Conservation (phyloP, 169 alveolate species). For the Cryptosporidium ryanae region DNA sequence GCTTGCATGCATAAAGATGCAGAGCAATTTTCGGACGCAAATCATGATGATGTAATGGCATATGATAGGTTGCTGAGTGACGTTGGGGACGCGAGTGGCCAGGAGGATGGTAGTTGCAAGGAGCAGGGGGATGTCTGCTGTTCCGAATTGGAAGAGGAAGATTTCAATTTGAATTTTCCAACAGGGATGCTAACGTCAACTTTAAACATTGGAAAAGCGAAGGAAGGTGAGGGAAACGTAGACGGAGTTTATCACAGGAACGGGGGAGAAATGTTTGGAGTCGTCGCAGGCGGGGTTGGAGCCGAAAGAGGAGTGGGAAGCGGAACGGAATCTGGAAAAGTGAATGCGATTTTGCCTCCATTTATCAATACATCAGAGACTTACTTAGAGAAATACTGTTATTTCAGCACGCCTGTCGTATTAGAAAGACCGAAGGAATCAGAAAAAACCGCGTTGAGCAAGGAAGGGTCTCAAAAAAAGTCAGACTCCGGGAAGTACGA, state of each 20-base stretch:
- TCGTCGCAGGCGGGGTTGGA: no score
- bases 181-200: slow-evolving; percentile 55
- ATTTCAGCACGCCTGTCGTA: slow-evolving; percentile 27
- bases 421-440: slow-evolving; percentile 3
- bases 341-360: slow-evolving; percentile 46
- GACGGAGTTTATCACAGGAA: not conserved
- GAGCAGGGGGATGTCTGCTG: not conserved
- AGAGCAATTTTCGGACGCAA: not conserved
- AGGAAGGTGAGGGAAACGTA: not conserved
- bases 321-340: slow-evolving; percentile 1
- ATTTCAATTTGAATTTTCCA: slow-evolving; percentile 53
- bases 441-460: not conserved
- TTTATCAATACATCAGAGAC: slow-evolving; percentile 21
- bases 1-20: no score
- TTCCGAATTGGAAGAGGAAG: slow-evolving; percentile 49
- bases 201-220: not conserved
- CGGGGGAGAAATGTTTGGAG: not conserved
- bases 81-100: not conserved
- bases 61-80: not conserved
- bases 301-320: not conserved
- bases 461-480: not conserved
- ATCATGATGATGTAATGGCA: not conserved
- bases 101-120: not conserved
- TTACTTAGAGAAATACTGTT: slow-evolving; percentile 29
- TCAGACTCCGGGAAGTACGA: slow-evolving; percentile 19